A percentile compares a stretch with the other conserved stretches of the same genome.
These are phyloP conservation scores for Rugonectria rugulosa DNA, from an alignment of 2,329 filamentous ascomycete species.

Conservation along the genomic window DNA sequence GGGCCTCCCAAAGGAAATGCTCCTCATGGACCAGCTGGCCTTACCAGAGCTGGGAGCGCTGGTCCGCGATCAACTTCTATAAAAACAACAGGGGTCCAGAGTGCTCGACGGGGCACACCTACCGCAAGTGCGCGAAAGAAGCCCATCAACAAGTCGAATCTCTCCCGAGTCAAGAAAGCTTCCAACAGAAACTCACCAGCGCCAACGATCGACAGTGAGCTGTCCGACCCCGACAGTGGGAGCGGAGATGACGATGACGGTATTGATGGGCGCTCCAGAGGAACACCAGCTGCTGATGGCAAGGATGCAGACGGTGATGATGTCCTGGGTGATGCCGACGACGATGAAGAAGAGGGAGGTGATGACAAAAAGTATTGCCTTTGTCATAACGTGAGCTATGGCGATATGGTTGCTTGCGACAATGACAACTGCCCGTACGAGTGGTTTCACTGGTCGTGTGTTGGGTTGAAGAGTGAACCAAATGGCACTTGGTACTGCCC, in stretches of 20 bases:
- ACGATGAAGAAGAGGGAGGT: constrained; percentile 73
- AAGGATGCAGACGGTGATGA: constrained; percentile 59
- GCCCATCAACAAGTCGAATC: constrained; percentile 63
- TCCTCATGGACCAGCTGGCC: constrained; percentile 43
- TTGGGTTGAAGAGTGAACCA: constrained; percentile 72
- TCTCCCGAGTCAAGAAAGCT: constrained; percentile 68
- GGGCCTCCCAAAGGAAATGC: constrained; percentile 63
- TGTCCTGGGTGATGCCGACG: constrained; percentile 61
- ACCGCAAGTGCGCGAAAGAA: constrained; percentile 56
- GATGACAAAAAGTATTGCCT: constrained; percentile 85
- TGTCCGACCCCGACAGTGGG: constrained; percentile 68
- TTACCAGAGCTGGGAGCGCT: constrained; percentile 63
- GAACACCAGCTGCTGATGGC: constrained; percentile 44
- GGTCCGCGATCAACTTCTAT: constrained; percentile 61
- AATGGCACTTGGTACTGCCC: constrained; percentile 74
- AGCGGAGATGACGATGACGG: constrained; percentile 61
- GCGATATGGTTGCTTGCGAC: constrained; percentile 90
- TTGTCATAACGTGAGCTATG: constrained; percentile 84
- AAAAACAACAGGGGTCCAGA: constrained; percentile 51
- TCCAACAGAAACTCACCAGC: constrained; percentile 67
- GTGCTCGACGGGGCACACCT: constrained; percentile 59
- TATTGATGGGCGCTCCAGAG: constrained; percentile 42
- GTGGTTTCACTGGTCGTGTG: constrained; percentile 87
- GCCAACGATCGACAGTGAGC: constrained; percentile 69
- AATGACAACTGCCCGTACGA: constrained; percentile 82